A percentile compares a stretch with the other conserved stretches of the same genome.
phyloP scores from a whole-genome alignment of 1,284 basidiomycete species.

The Boletus mariae region DNA sequence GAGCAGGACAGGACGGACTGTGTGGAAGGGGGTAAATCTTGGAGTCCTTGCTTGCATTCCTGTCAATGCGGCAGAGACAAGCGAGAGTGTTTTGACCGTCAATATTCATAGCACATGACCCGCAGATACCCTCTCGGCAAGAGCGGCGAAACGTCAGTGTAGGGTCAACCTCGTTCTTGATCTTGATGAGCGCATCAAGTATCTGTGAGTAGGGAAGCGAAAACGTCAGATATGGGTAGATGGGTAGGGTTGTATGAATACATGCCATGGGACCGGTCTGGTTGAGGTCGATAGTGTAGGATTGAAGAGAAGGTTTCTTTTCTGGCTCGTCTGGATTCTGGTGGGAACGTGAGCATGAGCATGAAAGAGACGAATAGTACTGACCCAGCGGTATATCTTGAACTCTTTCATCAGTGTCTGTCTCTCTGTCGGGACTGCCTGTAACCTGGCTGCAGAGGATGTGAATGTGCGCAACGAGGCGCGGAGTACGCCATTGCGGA shows the following conservation, averaged over 20 bases:
- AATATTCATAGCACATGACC: conserved; percentile 99
- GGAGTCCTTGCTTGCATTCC: conserved; percentile 64
- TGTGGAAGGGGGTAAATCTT: conserved; percentile 99
- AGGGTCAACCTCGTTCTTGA: conserved; percentile 98
- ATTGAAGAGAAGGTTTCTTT: conserved; percentile 89
- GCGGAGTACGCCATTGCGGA: conserved; percentile 7
- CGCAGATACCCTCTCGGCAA: conserved; percentile 98
- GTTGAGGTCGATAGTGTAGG: conserved; percentile 91
- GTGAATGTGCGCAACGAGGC: conserved; percentile 37
- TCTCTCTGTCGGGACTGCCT: conserved; percentile 44
- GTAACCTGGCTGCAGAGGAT: conserved; percentile 37
- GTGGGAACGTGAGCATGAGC: not conserved
- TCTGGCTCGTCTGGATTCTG: conserved; percentile 95
- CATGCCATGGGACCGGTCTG: conserved; percentile 94
- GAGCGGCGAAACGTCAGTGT: conserved; percentile 96
- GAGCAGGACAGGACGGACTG: conserved; percentile 55
- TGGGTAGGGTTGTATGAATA: conserved; percentile 2
- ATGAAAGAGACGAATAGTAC: conserved; percentile 20
- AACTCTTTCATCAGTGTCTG: conserved; percentile 74
- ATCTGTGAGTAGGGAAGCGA: conserved; percentile 42
- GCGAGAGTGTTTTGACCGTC: conserved; percentile 97
- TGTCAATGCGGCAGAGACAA: conserved; percentile 94
- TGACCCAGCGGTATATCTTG: conserved; percentile 95
- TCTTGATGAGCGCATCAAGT: conserved; percentile 94
- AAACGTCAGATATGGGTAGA: not conserved